Conservation (phyloP, 257 asterid species). For the Solanum clarkiae region DNA sequence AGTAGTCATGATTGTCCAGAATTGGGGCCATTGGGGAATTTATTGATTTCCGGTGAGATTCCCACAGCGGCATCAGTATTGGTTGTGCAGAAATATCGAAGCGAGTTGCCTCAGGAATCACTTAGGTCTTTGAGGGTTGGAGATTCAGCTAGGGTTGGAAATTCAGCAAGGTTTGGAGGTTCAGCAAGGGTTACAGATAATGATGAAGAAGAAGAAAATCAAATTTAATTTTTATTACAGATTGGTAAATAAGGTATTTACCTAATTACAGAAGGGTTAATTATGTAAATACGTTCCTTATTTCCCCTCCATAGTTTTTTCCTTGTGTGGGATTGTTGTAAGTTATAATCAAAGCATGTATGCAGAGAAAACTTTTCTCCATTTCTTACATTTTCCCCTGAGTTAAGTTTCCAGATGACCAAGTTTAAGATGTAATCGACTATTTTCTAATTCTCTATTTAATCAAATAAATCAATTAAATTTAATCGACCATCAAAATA, state of each 20-base stretch:
- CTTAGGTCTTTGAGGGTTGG: not conserved
- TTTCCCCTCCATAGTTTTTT: not conserved
- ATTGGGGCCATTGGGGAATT: slow-evolving; percentile 1
- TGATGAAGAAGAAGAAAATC: not conserved
- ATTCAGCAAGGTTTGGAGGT: not conserved
- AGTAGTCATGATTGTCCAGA: not conserved
- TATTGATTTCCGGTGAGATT: not conserved
- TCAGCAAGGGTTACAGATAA: not conserved
- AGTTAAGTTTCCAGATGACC: no score
- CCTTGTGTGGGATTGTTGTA: no score
- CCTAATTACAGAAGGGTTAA: not conserved
- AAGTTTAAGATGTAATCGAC: no score
- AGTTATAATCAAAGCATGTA: no score
- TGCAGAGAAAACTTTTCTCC: no score
- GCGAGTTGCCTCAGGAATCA: slow-evolving; percentile 1
- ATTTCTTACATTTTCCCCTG: no score
- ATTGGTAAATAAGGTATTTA: not conserved
- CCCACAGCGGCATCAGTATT: not conserved
- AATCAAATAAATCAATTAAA: no score
- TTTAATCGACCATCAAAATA: no score
- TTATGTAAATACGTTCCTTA: not conserved
- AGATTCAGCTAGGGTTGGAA: not conserved
- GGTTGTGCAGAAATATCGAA: slow-evolving; percentile 4
- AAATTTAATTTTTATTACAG: not conserved
- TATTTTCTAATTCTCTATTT: no score